phyloP scores from a whole-genome alignment of 2,329 filamentous ascomycete species.

The Plectosphaerella cucumerina region DNA sequence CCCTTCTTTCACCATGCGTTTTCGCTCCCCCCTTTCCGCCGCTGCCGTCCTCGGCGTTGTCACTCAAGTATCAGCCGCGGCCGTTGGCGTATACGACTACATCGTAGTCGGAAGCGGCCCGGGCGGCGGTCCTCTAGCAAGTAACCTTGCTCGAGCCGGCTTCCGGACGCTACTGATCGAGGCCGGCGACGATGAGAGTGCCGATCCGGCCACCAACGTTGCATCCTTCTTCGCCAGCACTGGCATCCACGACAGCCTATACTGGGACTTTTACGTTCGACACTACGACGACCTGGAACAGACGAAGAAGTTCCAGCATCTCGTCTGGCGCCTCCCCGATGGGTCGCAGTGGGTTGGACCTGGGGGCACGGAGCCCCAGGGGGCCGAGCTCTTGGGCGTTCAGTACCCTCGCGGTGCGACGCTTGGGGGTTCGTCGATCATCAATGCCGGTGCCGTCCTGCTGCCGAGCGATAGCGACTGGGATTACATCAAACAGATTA shows the following conservation, averaged over 20 bases:
- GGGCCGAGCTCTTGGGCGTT: constrained; percentile 32
- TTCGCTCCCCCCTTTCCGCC: too few relatives aligned
- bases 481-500: constrained; percentile 47
- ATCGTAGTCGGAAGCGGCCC: constrained; percentile 53
- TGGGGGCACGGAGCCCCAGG: constrained; percentile 27
- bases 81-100: constrained; percentile 43
- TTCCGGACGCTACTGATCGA: constrained; percentile 53
- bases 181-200: constrained; percentile 50
- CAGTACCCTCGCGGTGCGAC: constrained; percentile 32
- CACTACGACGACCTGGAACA: constrained; percentile 1
- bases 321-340: constrained; percentile 1
- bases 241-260: constrained; percentile 7
- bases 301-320: constrained; percentile 1
- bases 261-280: constrained; percentile 9
- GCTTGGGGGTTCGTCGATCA: constrained; percentile 28
- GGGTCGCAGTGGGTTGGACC: constrained; percentile 1
- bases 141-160: constrained; percentile 50
- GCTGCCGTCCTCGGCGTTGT: too few relatives aligned
- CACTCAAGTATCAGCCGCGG: too few relatives aligned
- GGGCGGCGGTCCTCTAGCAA: constrained; percentile 50
- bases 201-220: constrained; percentile 7
- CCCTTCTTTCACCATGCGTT: too few relatives aligned
- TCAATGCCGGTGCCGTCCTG: constrained; percentile 26
- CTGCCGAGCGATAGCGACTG: constrained; percentile 29
- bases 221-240: constrained; percentile 9